Base-by-base conservation (phyloP, 371 early-diverging fungal genomes). In the Blakeslea trispora region DNA sequence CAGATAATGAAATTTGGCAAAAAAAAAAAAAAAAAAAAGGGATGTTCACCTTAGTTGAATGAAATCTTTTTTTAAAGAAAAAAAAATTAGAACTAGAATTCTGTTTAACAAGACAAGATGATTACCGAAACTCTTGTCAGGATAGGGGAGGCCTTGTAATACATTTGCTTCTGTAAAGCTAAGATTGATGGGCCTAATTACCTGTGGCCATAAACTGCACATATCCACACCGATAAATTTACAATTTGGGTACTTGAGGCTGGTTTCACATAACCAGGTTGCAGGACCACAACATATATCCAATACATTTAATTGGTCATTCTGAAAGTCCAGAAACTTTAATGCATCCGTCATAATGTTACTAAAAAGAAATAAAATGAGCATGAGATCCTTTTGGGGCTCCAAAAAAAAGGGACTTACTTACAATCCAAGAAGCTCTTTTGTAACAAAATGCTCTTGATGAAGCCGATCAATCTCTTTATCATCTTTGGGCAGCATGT, bases 261-360 rank as follows among this genome's bases (percentile, higher is more conserved):
- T 69, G n/a, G 69, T 65, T 56, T 75, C 72, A 32, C 72, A 68
- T 45, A 75, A 49, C 75, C 75, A 75, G 39, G 75, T 75, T 10
- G 69, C 75, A 43, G 75, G 72, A 2, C 75, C 75, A 63, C 75
- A 75, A 28, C 75, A 69, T 15, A 72, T 49, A 54, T 75, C 75
- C 14, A 75, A 48, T 15, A 75, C 51, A 17, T 57, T 34, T 21
- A 72, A 22, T 24, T 57, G 61, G 21, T 44, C 53, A 4, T 49
- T 44, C 49, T 75, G 59, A 46, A 75, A 75, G 48, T 72, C 63
- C 5, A 69, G 34, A 17, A 32, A 10, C 18, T 63, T 62, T 23
- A 69, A 50, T 22, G 69, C 70, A 46, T 64, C 70, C 18, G 43
- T 42, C 68, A 75, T 64, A 17, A 75, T 57, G 45, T 75, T 75